Evolutionary conservation across 1,284 basidiomycete species (phyloP).

Genomic region (Ceraceosorus guamensis): DNA sequence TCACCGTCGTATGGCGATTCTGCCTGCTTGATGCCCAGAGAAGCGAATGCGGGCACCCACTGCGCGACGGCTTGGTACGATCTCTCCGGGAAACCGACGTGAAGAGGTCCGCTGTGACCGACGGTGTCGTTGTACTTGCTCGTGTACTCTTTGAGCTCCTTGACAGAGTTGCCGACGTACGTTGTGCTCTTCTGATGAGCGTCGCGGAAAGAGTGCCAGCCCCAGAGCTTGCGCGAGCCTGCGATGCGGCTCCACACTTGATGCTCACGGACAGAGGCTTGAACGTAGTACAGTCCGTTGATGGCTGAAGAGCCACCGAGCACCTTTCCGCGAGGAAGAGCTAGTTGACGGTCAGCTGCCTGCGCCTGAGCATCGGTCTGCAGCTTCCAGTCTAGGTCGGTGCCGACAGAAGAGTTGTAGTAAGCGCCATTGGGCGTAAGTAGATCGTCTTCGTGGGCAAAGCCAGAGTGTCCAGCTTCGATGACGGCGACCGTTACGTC

Average conservation of each 20-base stretch:
- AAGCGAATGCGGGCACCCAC: too few relatives aligned
- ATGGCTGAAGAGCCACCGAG: constrained; percentile 37
- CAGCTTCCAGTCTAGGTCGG: constrained; percentile 35
- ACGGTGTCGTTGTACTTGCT: too few relatives aligned
- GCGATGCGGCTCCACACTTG: constrained; percentile 24
- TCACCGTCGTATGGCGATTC: constrained; percentile 51
- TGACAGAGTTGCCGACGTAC: too few relatives aligned
- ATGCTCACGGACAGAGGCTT: constrained; percentile 25
- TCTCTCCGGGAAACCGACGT: too few relatives aligned
- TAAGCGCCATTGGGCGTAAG: constrained; percentile 24
- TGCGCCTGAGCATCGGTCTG: constrained; percentile 18
- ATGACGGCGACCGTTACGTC: constrained; percentile 38
- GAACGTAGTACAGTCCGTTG: constrained; percentile 38
- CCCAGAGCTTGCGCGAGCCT: constrained; percentile 17
- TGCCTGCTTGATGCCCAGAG: too few relatives aligned
- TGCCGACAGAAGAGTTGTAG: constrained; percentile 27
- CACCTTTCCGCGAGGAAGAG: constrained; percentile 22
- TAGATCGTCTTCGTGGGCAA: constrained; percentile 17
- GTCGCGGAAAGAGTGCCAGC: constrained; percentile 19
- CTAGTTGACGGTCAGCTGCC: constrained; percentile 7
- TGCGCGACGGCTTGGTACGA: too few relatives aligned
- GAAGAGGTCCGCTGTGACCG: too few relatives aligned
- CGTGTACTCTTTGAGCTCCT: too few relatives aligned
- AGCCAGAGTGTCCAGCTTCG: constrained; percentile 54
- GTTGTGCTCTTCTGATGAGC: too few relatives aligned